phyloP scores from a whole-genome alignment of 176 grass and related monocot genomes.

The Phoenix dactylifera region DNA sequence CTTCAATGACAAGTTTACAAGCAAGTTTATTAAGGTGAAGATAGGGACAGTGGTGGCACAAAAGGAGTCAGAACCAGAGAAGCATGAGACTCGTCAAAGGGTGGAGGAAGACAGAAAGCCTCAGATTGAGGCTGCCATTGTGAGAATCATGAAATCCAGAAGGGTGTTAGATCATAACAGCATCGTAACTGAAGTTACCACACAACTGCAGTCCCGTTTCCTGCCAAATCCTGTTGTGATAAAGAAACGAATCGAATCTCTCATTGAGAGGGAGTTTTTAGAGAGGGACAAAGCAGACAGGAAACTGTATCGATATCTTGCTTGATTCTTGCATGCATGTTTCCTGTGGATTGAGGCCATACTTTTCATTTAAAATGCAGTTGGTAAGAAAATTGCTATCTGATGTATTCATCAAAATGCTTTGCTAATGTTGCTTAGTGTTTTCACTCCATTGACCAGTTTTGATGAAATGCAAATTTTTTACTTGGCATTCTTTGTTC shows the following conservation, averaged over 20 bases:
- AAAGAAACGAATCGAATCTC: conserved; percentile 90
- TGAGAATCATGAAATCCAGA: conserved; percentile 93
- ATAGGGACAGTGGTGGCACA: conserved; percentile 88
- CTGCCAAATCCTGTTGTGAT: conserved; percentile 93
- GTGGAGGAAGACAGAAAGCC: conserved; percentile 97
- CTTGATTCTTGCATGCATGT: conserved; percentile 21
- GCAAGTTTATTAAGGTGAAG: conserved; percentile 97
- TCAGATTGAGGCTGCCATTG: conserved; percentile 93
- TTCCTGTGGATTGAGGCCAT: no score
- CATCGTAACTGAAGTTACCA: conserved; percentile 87
- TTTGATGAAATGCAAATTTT: no score
- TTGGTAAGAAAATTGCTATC: no score
- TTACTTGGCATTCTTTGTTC: no score
- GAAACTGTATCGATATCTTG: conserved; percentile 97
- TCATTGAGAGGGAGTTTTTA: conserved; percentile 94
- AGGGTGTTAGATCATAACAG: conserved; percentile 92
- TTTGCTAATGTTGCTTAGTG: no score
- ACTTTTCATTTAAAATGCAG: no score
- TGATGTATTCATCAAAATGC: no score
- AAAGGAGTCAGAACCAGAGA: conserved; percentile 97
- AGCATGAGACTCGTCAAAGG: conserved; percentile 87
- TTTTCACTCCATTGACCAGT: no score
- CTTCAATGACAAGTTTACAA: conserved; percentile 93
- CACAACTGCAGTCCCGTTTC: conserved; percentile 84
- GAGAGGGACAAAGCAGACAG: conserved; percentile 94